Percentiles rank a stretch among this genome's conserved stretches.
Conservation (phyloP, 2,329 filamentous ascomycete genomes). For the Leptographium galeiforme region DNA sequence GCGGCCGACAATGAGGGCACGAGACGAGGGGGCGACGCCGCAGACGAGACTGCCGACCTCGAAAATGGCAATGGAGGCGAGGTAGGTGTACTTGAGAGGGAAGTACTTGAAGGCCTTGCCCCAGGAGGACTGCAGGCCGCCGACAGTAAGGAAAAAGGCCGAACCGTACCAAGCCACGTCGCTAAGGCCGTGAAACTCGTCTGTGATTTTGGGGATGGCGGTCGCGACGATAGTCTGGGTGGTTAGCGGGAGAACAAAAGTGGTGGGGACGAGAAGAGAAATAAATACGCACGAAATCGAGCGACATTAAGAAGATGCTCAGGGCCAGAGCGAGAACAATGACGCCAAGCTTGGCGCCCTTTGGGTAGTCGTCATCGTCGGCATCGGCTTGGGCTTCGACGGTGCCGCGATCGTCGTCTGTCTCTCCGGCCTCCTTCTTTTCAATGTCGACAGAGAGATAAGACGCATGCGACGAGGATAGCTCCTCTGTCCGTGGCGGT, state of each 20-base stretch:
- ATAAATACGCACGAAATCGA: constrained; percentile 26
- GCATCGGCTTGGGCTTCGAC: neutral
- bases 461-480: constrained; percentile 5
- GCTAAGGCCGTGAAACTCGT: constrained; percentile 34
- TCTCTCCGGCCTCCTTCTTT: constrained; percentile 5
- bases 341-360: constrained; percentile 24
- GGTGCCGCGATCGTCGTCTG: constrained; percentile 6
- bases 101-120: constrained; percentile 40
- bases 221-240: constrained; percentile 40
- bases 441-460: constrained; percentile 7
- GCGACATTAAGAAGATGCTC: constrained; percentile 34
- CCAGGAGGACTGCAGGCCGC: constrained; percentile 30
- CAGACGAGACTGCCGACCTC: constrained; percentile 41
- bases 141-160: constrained; percentile 37
- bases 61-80: constrained; percentile 35
- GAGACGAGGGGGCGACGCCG: constrained; percentile 30
- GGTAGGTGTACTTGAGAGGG: constrained; percentile 34
- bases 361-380: constrained; percentile 23
- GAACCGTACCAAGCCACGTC: constrained; percentile 48
- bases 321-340: constrained; percentile 33
- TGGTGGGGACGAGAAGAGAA: constrained; percentile 30
- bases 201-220: constrained; percentile 42
- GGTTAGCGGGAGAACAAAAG: neutral
- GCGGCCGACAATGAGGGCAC: constrained; percentile 36
- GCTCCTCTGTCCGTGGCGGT: neutral